Base-by-base conservation (phyloP, 164 flowering plant species). In the Macadamia tetraphylla region DNA sequence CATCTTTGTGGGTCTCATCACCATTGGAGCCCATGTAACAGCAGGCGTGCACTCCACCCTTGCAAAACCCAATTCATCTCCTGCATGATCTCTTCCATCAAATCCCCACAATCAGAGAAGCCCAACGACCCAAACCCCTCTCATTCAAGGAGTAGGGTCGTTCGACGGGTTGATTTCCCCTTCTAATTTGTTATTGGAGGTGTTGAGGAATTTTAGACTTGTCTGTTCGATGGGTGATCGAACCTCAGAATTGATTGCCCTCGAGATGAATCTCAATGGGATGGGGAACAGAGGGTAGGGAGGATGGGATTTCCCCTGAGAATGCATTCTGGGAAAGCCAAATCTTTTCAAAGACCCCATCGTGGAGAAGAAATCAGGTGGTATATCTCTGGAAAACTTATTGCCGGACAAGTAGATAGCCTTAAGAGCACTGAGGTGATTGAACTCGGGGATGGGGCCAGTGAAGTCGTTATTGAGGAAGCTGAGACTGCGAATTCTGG, bases 211-310 rank as follows among this genome's bases (percentile, higher is more conserved):
- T 0, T 12, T 65, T 6, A 90, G 15, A 0, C 71, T 0, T 0
- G 70, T 7, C 12, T 84, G 79, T 5, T 43, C 40, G 15, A 88
- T 18, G 0, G 64, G 23, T 0, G 96, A 92, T 81, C 0, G 31
- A 10, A 6, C 99, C 98, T 0, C 86, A 76, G 67, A 95, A 90
- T 14, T 78, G 73, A 59, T 94, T 94, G 56, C 65, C 55, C 32
- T 94, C 91, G 23, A 23, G 23, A 23, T 23, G 23, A 23, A 23
- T 23, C 23, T 23, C 23, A 23, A 23, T 23, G 23, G 0, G 74
- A 62, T 72, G 65, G 0, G 68, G 62, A 1, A 87, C 63, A 10
- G 75, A 23, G 3, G 68, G 43, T 6, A 94, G 17, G 0, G 97
- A 92, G 0, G 67, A 71, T 0, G 99, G 99, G 17, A 94, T 83